phyloP scores from a whole-genome alignment of 169 alveolate species.

The Plasmodium gonderi region DNA sequence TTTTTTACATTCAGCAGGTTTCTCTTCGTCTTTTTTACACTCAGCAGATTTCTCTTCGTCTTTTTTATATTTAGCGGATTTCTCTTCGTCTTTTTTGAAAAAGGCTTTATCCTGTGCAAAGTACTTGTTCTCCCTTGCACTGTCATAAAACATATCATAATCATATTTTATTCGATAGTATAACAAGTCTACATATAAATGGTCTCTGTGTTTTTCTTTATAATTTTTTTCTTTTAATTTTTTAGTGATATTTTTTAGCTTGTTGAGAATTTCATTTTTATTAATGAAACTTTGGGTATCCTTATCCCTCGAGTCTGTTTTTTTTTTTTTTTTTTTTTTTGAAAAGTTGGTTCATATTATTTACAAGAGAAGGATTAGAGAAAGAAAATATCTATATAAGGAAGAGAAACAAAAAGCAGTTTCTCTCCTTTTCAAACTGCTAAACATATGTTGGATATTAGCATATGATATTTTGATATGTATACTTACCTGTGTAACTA shows the following conservation, averaged over 20 bases:
- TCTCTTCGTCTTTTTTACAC: not conserved
- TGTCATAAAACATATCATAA: slow-evolving; percentile 14
- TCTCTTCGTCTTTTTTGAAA: not conserved
- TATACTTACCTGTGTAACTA: slow-evolving; percentile 11
- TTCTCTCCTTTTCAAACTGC: too few species aligned
- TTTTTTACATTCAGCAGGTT: not conserved
- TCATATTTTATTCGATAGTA: slow-evolving; percentile 51
- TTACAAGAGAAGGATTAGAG: too few species aligned
- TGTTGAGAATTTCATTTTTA: not conserved
- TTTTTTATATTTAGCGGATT: not conserved
- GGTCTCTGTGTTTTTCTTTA: not conserved
- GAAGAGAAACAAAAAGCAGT: too few species aligned
- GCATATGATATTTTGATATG: too few species aligned
- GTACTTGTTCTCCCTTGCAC: not conserved
- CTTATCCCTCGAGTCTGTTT: not conserved
- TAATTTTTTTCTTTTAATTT: slow-evolving; percentile 7
- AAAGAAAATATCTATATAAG: not conserved
- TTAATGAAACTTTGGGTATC: not conserved
- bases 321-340: not conserved
- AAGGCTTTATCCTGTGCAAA: too few species aligned
- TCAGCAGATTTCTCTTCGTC: not conserved
- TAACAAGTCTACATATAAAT: slow-evolving; percentile 28
- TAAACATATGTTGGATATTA: too few species aligned
- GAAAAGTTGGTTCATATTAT: not conserved
- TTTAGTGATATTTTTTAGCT: slow-evolving; percentile 10